Percentiles rank a stretch among this genome's conserved stretches.
Conservation (phyloP, 2,329 filamentous ascomycete genomes). For the Calonectria multiphialidica region DNA sequence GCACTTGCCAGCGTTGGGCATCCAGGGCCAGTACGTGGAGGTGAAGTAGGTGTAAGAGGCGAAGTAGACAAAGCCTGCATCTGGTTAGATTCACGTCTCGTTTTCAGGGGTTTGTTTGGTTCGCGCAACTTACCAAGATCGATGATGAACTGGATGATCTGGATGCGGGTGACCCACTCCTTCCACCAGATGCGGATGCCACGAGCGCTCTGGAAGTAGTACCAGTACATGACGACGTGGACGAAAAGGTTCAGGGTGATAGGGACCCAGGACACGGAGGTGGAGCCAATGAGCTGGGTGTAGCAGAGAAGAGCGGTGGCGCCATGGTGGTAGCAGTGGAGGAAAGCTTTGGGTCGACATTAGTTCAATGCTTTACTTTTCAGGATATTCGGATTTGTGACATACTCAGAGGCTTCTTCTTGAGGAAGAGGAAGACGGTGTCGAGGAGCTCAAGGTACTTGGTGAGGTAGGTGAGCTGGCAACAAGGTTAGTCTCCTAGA, state of each 20-base stretch:
- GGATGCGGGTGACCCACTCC: slow-evolving; percentile 98
- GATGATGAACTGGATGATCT: slow-evolving; percentile 97
- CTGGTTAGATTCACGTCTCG: slow-evolving; percentile 33
- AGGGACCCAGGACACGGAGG: slow-evolving; percentile 93
- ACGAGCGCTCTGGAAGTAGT: slow-evolving; percentile 99
- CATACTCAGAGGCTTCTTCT: slow-evolving; percentile 94
- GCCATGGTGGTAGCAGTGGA: slow-evolving; percentile 99
- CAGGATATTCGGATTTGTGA: neutral
- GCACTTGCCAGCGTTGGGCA: slow-evolving; percentile 88
- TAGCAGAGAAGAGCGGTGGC: slow-evolving; percentile 98
- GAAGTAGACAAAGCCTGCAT: slow-evolving; percentile 93
- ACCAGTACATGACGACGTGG: slow-evolving; percentile 99
- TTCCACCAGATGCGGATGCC: slow-evolving; percentile 99
- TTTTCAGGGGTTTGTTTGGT: neutral
- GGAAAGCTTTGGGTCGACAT: slow-evolving; percentile 75
- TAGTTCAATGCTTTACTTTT: slow-evolving; percentile 39
- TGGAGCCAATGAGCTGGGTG: slow-evolving; percentile 93
- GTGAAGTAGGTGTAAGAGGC: slow-evolving; percentile 99
- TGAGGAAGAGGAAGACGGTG: slow-evolving; percentile 96
- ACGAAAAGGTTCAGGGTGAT: slow-evolving; percentile 94
- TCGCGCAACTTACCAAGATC: slow-evolving; percentile 79
- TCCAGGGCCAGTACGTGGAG: slow-evolving; percentile 86
- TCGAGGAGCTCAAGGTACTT: slow-evolving; percentile 97
- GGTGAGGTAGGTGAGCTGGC: slow-evolving; percentile 94
- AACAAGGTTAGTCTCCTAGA: slow-evolving; percentile 26